phyloP scores from a whole-genome alignment of 257 asterid species.

The Henckelia pumila region DNA sequence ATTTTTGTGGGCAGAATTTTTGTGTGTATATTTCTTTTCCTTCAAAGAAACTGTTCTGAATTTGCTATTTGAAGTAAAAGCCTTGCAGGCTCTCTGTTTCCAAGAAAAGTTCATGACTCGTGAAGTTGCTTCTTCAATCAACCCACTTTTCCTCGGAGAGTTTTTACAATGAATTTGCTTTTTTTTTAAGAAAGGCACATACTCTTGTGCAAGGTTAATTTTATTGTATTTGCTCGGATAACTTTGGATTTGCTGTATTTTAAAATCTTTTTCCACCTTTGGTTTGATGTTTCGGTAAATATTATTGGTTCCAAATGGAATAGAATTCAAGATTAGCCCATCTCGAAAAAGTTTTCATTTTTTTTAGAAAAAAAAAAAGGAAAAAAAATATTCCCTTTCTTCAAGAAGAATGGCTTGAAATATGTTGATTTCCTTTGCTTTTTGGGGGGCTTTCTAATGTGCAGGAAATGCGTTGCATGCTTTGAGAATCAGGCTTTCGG shows the following conservation, averaged over 20 bases:
- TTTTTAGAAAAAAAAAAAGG: no score
- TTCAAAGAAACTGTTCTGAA: neutral
- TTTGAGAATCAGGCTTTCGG: constrained; percentile 65
- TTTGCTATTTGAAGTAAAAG: neutral
- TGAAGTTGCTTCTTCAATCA: neutral
- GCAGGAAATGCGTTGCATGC: constrained; percentile 83
- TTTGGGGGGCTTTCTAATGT: neutral
- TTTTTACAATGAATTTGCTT: neutral
- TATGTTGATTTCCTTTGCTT: neutral
- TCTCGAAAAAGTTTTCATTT: neutral
- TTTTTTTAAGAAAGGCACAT: no score
- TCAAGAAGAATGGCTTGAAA: neutral
- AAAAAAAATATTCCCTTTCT: neutral
- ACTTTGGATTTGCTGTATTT: neutral
- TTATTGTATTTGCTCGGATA: neutral
- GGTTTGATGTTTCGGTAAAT: no score
- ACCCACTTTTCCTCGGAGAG: neutral
- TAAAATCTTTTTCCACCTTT: no score
- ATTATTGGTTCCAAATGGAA: neutral
- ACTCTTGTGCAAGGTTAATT: no score
- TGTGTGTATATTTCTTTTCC: neutral
- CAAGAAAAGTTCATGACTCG: no score
- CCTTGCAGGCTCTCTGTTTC: no score
- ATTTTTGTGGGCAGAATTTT: no score
- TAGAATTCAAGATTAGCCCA: neutral